Percentiles rank a stretch among this genome's conserved stretches.
Conservation (phyloP, 2,329 filamentous ascomycete genomes). For the Diaporthe sp. region DNA sequence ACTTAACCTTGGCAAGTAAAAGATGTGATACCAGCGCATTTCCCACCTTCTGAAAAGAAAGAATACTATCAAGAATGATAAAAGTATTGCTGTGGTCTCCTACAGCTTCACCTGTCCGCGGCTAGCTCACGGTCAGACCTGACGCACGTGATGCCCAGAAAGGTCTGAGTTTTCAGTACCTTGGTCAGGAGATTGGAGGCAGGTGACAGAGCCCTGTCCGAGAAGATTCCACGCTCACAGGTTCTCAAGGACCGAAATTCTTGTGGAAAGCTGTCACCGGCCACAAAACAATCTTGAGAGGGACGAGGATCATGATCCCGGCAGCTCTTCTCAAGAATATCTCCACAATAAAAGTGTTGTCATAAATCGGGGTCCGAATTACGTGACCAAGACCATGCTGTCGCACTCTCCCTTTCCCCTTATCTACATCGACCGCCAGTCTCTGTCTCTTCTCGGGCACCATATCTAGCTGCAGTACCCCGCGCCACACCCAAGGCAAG, state of each 20-base stretch:
- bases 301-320: neutral
- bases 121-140: neutral
- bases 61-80: too few relatives aligned
- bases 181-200: neutral
- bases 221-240: neutral
- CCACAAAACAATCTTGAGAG: neutral
- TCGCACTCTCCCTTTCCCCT: neutral
- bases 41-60: too few relatives aligned
- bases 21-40: too few relatives aligned
- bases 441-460: neutral
- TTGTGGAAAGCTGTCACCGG: neutral
- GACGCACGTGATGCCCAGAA: neutral
- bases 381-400: neutral
- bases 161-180: neutral
- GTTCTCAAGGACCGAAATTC: neutral
- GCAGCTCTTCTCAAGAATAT: neutral
- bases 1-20: too few relatives aligned
- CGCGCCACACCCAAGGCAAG: constrained; percentile 2
- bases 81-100: neutral
- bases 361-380: constrained; percentile 2
- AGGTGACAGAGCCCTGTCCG: neutral
- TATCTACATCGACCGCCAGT: neutral
- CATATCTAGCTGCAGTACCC: constrained; percentile 19
- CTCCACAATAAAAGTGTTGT: neutral
- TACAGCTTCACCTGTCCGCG: neutral